Evolutionary conservation across 768 basidiomycete genomes (phyloP).

Genomic region (Tylopilus balloui): DNA sequence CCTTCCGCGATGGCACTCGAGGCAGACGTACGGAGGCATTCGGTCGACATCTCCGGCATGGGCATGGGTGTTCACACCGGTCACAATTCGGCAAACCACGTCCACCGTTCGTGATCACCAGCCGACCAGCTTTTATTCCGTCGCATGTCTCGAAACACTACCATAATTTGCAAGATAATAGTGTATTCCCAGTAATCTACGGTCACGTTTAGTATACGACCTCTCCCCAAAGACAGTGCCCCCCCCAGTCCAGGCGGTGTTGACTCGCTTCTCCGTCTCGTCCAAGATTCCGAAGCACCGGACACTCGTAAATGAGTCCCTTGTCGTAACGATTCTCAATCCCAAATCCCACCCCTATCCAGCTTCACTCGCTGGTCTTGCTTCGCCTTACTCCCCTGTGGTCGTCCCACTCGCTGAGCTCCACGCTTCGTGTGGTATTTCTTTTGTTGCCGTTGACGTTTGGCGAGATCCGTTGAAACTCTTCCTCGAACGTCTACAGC

Average conservation of each 20-base stretch:
- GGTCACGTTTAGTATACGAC: constrained; percentile 8
- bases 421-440: constrained; percentile 78
- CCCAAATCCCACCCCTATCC: constrained; percentile 60
- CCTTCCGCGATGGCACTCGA: constrained; percentile 29
- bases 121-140: neutral
- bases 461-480: constrained; percentile 59
- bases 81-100: constrained; percentile 1
- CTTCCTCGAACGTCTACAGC: constrained; percentile 46
- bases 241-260: neutral
- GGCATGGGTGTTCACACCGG: constrained; percentile 26
- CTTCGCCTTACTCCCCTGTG: constrained; percentile 83
- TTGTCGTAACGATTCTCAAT: constrained; percentile 33
- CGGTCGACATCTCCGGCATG: constrained; percentile 30
- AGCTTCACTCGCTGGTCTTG: constrained; percentile 63
- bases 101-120: constrained; percentile 8
- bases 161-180: constrained; percentile 21
- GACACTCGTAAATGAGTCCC: constrained; percentile 6
- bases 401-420: constrained; percentile 56
- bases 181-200: constrained; percentile 4
- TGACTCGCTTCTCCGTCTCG: constrained; percentile 4
- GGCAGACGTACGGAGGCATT: constrained; percentile 33
- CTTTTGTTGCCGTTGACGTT: constrained; percentile 59
- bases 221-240: neutral
- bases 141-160: constrained; percentile 3
- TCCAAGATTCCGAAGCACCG: constrained; percentile 1